Evolutionary conservation across 768 basidiomycete genomes (phyloP), one percentile per base, ranked within the genome.

Genomic region (Guyanaporus albipodus): DNA sequence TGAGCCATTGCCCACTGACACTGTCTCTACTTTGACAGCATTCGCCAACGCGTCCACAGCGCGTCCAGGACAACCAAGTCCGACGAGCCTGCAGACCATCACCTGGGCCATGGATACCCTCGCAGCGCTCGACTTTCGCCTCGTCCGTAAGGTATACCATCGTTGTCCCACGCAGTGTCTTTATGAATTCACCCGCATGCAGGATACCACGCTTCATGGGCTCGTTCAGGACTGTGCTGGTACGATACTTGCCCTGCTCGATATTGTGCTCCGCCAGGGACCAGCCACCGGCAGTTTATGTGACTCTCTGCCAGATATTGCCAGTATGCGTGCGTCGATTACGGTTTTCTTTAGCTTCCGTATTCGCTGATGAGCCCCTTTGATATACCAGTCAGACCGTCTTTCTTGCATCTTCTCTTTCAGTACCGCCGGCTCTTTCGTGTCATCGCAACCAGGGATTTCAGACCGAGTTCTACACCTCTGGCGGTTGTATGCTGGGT

Each of bases 401-500:
- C 59, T 1, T 68, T 68, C 27, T 26, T 76, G 15, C 42, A 57
- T 8, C 50, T 67, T 24, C 59, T 88, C 18, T 81, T 88, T 51
- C 67, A 69, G 29, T 74, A 78, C 46, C 71, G 85, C 47, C 69
- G 61, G 40, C 60, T 72, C 29, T 79, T 80, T 55, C 77, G 74
- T 42, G 36, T 49, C 24, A 66, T 77, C 38, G 77, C 74, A 10
- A 60, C 69, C 11, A 61, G 59, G 27, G 61, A 69, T 26, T 32
- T 62, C n/a, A 24, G 52, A 4, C 46, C 51, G 11, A 52, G 46
- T n/a, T 38, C 62, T 27, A 39, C 59, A 27, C 34, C 64, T n/a
- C 45, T 62, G 4, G 59, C 70, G 11, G 49, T 76, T n/a, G 65
- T 82, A 42, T 87, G 79, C 55, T 87, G 83, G 81, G 78, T 79